A percentile compares a stretch with the other conserved stretches of the same genome.
phyloP scores from a whole-genome alignment of 352 stramenopile genomes.

The Phytophthora pistaciae region DNA sequence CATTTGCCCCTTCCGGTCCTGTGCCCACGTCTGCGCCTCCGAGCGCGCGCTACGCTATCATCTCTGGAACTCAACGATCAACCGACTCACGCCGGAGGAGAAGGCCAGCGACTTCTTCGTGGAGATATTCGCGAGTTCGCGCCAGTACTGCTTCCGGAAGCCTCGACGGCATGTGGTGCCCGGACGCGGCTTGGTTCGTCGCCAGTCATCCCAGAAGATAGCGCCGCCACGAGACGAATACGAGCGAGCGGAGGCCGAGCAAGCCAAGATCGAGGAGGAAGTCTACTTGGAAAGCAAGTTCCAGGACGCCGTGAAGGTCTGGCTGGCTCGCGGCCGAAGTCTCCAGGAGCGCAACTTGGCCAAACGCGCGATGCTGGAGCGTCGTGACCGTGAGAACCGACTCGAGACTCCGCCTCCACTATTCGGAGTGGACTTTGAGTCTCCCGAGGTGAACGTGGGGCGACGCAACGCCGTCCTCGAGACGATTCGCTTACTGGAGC shows the following conservation, averaged over 20 bases:
- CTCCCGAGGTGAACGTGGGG: conserved; percentile 68
- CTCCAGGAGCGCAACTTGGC: conserved; percentile 57
- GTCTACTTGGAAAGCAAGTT: conserved; percentile 77
- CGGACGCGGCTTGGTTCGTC: conserved; percentile 9
- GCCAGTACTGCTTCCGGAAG: conserved; percentile 82
- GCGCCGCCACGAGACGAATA: conserved; percentile 30
- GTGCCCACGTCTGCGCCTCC: conserved; percentile 71
- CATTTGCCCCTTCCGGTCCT: conserved; percentile 80
- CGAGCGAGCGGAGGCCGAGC: conserved; percentile 24
- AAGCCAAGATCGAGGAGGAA: conserved; percentile 57
- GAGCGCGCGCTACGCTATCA: conserved; percentile 80
- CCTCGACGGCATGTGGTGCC: conserved; percentile 57
- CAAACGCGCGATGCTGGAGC: conserved; percentile 35
- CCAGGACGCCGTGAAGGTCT: conserved; percentile 52
- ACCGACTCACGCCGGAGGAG: conserved; percentile 65
- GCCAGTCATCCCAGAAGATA: conserved; percentile 11
- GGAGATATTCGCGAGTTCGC: conserved; percentile 76
- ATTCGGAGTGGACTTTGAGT: conserved; percentile 75
- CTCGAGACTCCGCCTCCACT: conserved; percentile 47
- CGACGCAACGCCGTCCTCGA: conserved; percentile 66
- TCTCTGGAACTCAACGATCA: conserved; percentile 73
- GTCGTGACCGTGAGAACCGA: conserved; percentile 45
- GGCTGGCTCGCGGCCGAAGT: conserved; percentile 45
- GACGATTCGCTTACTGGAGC: conserved; percentile 53
- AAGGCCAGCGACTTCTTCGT: conserved; percentile 70